Conservation (phyloP, 2,329 filamentous ascomycete genomes). For the Penicillium crustosum region DNA sequence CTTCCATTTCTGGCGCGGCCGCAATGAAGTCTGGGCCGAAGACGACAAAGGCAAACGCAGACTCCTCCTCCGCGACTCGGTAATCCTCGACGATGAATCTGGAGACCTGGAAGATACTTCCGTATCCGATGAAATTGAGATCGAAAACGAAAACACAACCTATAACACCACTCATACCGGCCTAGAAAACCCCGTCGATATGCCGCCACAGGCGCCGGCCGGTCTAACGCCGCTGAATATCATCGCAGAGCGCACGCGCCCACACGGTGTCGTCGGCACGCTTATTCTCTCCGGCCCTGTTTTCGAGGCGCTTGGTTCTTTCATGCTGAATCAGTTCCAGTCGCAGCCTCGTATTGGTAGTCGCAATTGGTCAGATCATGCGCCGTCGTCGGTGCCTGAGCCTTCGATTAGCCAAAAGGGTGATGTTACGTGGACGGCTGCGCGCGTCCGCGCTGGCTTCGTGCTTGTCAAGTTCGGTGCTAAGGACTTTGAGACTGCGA, state of each 20-base stretch:
- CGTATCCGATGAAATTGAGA: slow-evolving; percentile 17
- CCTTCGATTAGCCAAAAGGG: slow-evolving; percentile 40
- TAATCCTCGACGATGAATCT: slow-evolving; percentile 66
- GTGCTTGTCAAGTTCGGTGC: slow-evolving; percentile 91
- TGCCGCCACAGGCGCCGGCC: slow-evolving; percentile 17
- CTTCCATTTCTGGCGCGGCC: slow-evolving; percentile 72
- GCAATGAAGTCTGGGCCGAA: slow-evolving; percentile 70
- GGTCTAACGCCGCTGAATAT: slow-evolving; percentile 26
- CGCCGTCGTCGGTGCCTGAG: slow-evolving; percentile 23
- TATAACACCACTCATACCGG: slow-evolving; percentile 11
- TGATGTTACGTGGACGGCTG: slow-evolving; percentile 77
- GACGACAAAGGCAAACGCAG: slow-evolving; percentile 48
- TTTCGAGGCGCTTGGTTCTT: slow-evolving; percentile 65
- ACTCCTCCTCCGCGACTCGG: slow-evolving; percentile 79
- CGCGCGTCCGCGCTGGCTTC: slow-evolving; percentile 71
- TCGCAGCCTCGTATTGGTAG: slow-evolving; percentile 77
- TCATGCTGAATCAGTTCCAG: slow-evolving; percentile 77
- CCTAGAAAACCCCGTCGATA: slow-evolving; percentile 7
- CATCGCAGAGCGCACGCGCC: slow-evolving; percentile 64
- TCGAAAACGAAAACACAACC: slow-evolving; percentile 37
- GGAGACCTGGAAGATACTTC: slow-evolving; percentile 8
- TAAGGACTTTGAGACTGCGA: slow-evolving; percentile 74
- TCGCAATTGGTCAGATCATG: slow-evolving; percentile 63
- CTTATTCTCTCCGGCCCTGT: slow-evolving; percentile 75
- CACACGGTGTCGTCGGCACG: slow-evolving; percentile 76